Base-by-base conservation (phyloP, 2,329 filamentous ascomycete species). In the Annulohypoxylon truncatum region DNA sequence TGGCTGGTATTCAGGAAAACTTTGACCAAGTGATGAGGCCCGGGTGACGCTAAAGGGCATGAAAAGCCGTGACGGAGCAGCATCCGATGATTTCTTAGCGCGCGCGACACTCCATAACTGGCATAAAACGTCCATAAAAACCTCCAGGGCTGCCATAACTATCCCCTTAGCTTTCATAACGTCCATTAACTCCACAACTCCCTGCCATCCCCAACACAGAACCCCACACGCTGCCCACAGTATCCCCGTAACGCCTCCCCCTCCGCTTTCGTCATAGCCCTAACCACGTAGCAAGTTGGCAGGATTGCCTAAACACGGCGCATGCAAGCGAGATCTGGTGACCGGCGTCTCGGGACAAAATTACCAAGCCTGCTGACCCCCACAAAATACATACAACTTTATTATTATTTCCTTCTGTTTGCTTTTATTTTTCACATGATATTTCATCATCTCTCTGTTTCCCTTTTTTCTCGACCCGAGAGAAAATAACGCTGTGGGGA, bases 221-320 rank as follows among this genome's bases (percentile, higher is more conserved):
- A 44, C 40, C 24, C 44, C 55, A 61, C 60, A 54, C 12, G n/a
- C 33, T 31, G 6, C 29, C 29, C 29, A 31, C 8, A n/a, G 52
- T 47, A 35, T 51, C 60, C 47, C 51, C 60, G 56, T 58, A 61
- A 55, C 42, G 47, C 51, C 40, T 26, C 22, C 57, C 58, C 29
- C 51, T 53, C 61, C 51, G 61, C 64, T 69, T 61, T 65, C 67
- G 67, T 69, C 64, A 69, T 69, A 62, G 48, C 57, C 26, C 64
- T 57, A 60, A 61, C 54, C 63, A 58, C 51, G 64, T 65, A 69
- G 50, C 58, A 60, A 35, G 15, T 10, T 26, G 40, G 53, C 13
- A 28, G 24, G 9, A 15, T n/a, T 9, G 24, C 31, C 22, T 28
- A 22, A 56, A 24, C 15, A 56, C 18, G 46, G 47, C 31, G 42